These are phyloP conservation scores for Priceomyces castillae DNA, from an alignment of 805 yeast species.

Conservation along the genomic window DNA sequence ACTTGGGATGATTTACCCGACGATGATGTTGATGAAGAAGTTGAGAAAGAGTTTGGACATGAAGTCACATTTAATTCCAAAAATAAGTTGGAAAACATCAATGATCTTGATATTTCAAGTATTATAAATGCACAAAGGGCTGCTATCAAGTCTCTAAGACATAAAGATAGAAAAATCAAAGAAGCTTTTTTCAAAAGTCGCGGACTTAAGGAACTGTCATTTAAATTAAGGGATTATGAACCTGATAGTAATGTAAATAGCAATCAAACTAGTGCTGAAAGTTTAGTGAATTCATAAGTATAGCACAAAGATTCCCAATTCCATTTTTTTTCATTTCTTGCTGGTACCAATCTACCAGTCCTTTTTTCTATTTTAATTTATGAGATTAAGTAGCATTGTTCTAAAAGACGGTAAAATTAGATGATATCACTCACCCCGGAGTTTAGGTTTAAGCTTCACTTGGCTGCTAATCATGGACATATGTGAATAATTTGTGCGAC, in stretches of 20 bases:
- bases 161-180: slow-evolving; percentile 42
- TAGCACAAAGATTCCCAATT: no score
- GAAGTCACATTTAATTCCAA: slow-evolving; percentile 39
- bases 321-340: no score
- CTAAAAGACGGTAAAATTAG: no score
- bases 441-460: no score
- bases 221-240: neutral
- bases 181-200: slow-evolving; percentile 30
- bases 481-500: neutral
- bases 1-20: slow-evolving; percentile 69
- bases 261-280: neutral
- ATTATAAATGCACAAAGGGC: slow-evolving; percentile 37
- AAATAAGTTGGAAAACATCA: slow-evolving; percentile 28
- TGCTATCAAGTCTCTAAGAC: slow-evolving; percentile 36
- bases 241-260: neutral
- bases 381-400: no score
- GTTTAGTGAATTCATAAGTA: neutral
- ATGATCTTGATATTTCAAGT: slow-evolving; percentile 37
- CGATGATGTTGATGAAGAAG: slow-evolving; percentile 37
- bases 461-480: neutral
- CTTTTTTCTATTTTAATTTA: no score
- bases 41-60: slow-evolving; percentile 33
- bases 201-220: neutral
- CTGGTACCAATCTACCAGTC: no score
- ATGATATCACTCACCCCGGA: no score